These are phyloP conservation scores for Chaetomium globosum DNA, from an alignment of 2,329 filamentous ascomycete genomes.

Conservation along the genomic window DNA sequence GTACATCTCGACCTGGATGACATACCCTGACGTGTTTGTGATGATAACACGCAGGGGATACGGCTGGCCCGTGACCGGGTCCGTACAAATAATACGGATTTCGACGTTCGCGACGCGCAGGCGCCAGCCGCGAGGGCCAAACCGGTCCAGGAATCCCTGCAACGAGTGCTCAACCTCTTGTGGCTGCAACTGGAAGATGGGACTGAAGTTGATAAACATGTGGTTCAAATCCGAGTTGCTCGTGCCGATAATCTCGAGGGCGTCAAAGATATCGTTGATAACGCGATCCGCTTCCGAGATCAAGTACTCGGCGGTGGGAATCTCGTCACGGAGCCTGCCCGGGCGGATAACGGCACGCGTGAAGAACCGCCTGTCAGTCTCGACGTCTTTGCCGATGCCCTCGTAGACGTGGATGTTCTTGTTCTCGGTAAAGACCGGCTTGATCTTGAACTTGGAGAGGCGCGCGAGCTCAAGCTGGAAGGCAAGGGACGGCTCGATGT, in stretches of 20 bases:
- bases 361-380: constrained; percentile 98
- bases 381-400: constrained; percentile 88
- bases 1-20: constrained; percentile 97
- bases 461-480: constrained; percentile 97
- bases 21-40: constrained; percentile 96
- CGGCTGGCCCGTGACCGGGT: constrained; percentile 77
- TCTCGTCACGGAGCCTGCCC: constrained; percentile 92
- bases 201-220: constrained; percentile 99
- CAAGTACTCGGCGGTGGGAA: constrained; percentile 97
- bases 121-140: constrained; percentile 91
- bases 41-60: constrained; percentile 95
- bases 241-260: constrained; percentile 96
- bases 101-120: constrained; percentile 96
- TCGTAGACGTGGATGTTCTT: constrained; percentile 99
- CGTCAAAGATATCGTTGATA: constrained; percentile 97
- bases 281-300: constrained; percentile 95
- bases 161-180: constrained; percentile 89
- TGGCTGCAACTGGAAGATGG: constrained; percentile 89
- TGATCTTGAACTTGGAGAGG: constrained; percentile 95
- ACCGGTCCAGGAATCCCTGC: constrained; percentile 93
- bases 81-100: constrained; percentile 97
- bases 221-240: constrained; percentile 99
- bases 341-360: constrained; percentile 93
- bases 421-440: constrained; percentile 98
- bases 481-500: constrained; percentile 92